Evolutionary conservation across 345 rosid species (phyloP), one percentile per base, ranked within the genome.

Genomic region (Ceriops zippeliana): DNA sequence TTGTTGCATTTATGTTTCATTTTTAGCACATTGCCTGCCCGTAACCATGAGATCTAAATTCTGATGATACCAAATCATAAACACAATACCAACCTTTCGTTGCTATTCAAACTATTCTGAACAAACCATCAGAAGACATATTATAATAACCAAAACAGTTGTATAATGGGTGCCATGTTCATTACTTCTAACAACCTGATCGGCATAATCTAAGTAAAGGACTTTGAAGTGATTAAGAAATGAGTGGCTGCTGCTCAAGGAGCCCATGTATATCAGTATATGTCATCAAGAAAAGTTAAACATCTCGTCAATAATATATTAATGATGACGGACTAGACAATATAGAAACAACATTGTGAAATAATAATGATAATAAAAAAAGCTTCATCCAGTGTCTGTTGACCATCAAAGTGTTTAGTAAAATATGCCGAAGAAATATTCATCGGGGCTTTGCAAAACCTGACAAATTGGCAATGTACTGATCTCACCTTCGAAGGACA

Each of bases 31-130:
- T 65, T 21, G 70, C 60, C 66, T 72, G 4, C 66, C 46, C 34
- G 47, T 27, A 70, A 60, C 59, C 61, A 51, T 66, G 60, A 72
- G 60, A 72, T 59, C 70, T 52, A 70, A 70, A 51, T 59, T 52
- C 21, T 63, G n/a, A 69, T 56, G 57, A 54, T 6, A 53, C 38
- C 63, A 68, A 57, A 46, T 57, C 59, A 56, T 63, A 56, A 24
- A 13, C 68, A 15, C 20, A 20, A 28, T 20, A 8, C 69, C 58
- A 42, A 56, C 68, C 27, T 13, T 17, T 58, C 6, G 30, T 46
- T 5, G 31, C 32, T 19, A 11, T 27, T 51, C 42, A 57, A 53
- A 3, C 34, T 22, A 13, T 42, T 3, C 17, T 13, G 49, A 1
- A 28, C 5, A 37, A 2, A 9, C 22, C 17, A 15, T 15, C 59